Evolutionary conservation across 441 rosid genomes (phyloP).

Genomic region (Euphorbia celastroides): DNA sequence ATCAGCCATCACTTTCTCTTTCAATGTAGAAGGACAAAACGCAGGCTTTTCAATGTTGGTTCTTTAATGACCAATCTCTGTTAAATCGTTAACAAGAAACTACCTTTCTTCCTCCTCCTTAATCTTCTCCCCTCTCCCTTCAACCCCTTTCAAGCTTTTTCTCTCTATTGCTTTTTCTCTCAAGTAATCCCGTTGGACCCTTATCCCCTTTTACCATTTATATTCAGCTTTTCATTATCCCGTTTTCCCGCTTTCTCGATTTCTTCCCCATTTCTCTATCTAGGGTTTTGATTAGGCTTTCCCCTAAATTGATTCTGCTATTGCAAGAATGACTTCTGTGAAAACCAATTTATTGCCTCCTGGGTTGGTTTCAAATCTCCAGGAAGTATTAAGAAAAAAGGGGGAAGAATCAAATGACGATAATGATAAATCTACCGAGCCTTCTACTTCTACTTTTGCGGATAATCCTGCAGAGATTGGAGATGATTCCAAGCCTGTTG

Average conservation of each 20-base stretch:
- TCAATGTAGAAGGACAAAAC: background rate
- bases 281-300: constrained; percentile 39
- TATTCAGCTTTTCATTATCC: constrained; percentile 9
- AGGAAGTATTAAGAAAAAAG: constrained; percentile 64
- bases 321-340: constrained; percentile 33
- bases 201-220: background rate
- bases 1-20: background rate
- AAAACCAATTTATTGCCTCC: constrained; percentile 67
- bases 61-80: too few relatives aligned
- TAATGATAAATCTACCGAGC: constrained; percentile 35
- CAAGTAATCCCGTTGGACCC: constrained; percentile 33
- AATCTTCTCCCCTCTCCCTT: background rate
- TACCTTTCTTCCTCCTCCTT: background rate
- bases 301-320: background rate
- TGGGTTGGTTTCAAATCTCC: constrained; percentile 77
- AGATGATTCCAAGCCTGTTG: constrained; percentile 60
- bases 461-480: constrained; percentile 28
- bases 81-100: background rate
- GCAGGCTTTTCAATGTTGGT: too few relatives aligned
- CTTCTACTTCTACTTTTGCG: constrained; percentile 52
- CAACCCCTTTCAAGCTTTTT: background rate
- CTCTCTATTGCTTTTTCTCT: constrained; percentile 12
- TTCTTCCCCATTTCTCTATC: constrained; percentile 12
- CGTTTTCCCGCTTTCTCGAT: background rate
- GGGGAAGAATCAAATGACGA: constrained; percentile 24